Evolutionary conservation across 768 basidiomycete genomes (phyloP).

Genomic region (Floccularia luteovirens): DNA sequence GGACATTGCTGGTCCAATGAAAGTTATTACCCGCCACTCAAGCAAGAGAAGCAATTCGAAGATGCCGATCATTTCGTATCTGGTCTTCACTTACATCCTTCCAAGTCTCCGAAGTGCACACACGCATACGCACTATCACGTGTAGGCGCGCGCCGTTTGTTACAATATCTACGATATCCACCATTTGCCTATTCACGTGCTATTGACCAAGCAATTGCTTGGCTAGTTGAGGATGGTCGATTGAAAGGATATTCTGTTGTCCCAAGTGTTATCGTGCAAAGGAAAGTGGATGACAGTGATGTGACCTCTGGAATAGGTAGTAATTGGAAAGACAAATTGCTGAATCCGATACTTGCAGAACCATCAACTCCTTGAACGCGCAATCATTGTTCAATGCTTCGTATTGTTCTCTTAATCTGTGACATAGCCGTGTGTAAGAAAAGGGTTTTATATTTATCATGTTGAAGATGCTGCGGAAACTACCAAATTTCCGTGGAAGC

Average conservation of each 20-base stretch:
- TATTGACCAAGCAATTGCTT: conserved; percentile 65
- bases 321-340: conserved; percentile 44
- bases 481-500: no score
- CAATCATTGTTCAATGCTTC: no score
- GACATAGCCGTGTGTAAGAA: no score
- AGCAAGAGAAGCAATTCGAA: conserved; percentile 1
- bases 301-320: conserved; percentile 45
- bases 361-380: no score
- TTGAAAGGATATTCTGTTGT: conserved; percentile 58
- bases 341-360: conserved; percentile 13
- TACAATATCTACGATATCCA: conserved; percentile 50
- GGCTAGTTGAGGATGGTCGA: conserved; percentile 51
- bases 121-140: conserved; percentile 64
- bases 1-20: conserved; percentile 83
- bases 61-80: not conserved
- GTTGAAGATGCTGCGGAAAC: no score
- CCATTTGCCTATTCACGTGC: conserved; percentile 74
- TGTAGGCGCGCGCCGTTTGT: conserved; percentile 51
- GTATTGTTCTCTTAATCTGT: no score
- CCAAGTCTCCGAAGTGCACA: conserved; percentile 58
- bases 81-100: conserved; percentile 39
- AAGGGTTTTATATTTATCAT: no score
- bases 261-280: conserved; percentile 61
- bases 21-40: conserved; percentile 33
- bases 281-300: conserved; percentile 52